A percentile compares a stretch with the other conserved stretches of the same genome.
These are phyloP conservation scores for Daldinia caldariorum DNA, from an alignment of 495 filamentous ascomycete genomes.

Conservation along the genomic window DNA sequence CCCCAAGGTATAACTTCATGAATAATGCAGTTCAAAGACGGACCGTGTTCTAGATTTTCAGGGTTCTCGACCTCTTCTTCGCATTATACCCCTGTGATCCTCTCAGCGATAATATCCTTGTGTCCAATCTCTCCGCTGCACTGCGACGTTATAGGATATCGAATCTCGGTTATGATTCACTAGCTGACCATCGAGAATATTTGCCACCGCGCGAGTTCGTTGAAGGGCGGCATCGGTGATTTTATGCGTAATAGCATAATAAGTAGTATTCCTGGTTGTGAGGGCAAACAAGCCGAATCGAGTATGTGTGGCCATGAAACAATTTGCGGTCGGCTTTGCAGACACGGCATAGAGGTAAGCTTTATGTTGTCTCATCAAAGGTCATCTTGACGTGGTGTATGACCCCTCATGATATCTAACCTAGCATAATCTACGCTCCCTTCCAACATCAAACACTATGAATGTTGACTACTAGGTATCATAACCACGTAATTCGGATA, in stretches of 20 bases:
- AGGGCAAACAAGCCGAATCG: background rate
- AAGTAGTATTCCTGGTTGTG: background rate
- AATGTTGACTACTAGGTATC: background rate
- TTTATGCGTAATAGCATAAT: background rate
- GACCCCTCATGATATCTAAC: background rate
- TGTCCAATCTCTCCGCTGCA: background rate
- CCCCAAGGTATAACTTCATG: conserved; percentile 27
- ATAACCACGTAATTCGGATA: conserved; percentile 17
- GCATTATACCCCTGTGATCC: conserved; percentile 35
- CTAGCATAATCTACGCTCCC: background rate
- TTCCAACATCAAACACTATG: background rate
- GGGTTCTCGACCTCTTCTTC: conserved; percentile 15
- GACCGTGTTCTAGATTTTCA: conserved; percentile 32
- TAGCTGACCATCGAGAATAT: conserved; percentile 10
- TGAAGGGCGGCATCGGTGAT: conserved; percentile 6
- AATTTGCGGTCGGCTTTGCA: background rate
- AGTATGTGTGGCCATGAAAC: conserved; percentile 15
- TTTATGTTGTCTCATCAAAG: conserved; percentile 1
- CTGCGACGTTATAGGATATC: conserved; percentile 9
- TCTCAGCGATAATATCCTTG: conserved; percentile 26
- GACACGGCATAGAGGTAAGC: conserved; percentile 16
- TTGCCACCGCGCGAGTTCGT: background rate
- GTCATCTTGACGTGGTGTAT: background rate
- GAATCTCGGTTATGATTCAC: conserved; percentile 39
- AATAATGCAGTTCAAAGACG: conserved; percentile 27